Percentiles rank a stretch among this genome's conserved stretches.
Conservation (phyloP, 2,329 filamentous ascomycete genomes). For the Xylaria multiplex region DNA sequence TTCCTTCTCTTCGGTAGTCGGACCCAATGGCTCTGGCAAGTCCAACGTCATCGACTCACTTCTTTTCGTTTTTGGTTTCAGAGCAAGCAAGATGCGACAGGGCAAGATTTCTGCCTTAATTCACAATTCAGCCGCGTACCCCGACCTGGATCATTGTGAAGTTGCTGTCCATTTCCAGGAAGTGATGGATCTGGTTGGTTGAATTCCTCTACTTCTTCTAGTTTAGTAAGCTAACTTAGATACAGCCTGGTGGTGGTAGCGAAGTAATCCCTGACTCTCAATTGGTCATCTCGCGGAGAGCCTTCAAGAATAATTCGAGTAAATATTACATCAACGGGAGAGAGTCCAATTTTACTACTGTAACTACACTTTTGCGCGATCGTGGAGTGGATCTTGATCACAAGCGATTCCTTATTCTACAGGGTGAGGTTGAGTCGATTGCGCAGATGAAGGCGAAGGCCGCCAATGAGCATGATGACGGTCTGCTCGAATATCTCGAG, state of each 20-base stretch:
- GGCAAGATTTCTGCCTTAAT: conserved; percentile 98
- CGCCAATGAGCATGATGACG: conserved; percentile 93
- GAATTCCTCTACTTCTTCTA: neutral
- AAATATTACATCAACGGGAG: conserved; percentile 97
- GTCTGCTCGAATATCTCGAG: conserved; percentile 93
- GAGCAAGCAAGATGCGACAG: conserved; percentile 98
- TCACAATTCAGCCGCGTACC: conserved; percentile 91
- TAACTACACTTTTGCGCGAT: conserved; percentile 86
- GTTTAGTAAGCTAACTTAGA: conserved; percentile 43
- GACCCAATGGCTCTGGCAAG: conserved; percentile 97
- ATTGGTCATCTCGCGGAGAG: conserved; percentile 87
- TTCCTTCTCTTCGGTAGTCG: conserved; percentile 97
- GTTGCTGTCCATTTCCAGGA: conserved; percentile 97
- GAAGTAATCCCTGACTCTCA: conserved; percentile 85
- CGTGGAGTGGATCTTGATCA: conserved; percentile 95
- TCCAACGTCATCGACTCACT: conserved; percentile 99
- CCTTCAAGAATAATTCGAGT: conserved; percentile 98
- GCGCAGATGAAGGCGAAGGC: conserved; percentile 99
- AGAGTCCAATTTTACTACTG: conserved; percentile 89
- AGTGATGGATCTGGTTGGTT: conserved; percentile 80
- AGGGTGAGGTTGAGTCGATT: conserved; percentile 98
- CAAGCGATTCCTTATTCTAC: conserved; percentile 96
- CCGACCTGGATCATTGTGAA: conserved; percentile 89
- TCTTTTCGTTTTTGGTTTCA: conserved; percentile 98
- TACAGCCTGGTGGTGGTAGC: conserved; percentile 73